Conservation (phyloP, 805 yeast species). For the Candida golubevii region DNA sequence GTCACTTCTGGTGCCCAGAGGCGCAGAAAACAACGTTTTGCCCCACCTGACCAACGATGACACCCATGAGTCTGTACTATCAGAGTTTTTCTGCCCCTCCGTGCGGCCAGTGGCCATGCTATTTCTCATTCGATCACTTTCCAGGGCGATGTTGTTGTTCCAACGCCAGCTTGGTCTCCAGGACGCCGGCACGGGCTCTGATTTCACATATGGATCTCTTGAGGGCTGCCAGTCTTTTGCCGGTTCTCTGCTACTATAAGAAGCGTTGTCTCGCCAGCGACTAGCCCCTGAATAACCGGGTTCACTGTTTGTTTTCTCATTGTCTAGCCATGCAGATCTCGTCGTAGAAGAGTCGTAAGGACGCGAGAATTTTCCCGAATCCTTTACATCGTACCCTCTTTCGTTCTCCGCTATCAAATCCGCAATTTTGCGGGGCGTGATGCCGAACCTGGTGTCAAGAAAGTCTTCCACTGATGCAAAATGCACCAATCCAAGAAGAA, state of each 20-base stretch:
- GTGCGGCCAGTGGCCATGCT: neutral
- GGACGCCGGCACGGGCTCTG: neutral
- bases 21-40: neutral
- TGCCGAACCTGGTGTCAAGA: conserved; percentile 5
- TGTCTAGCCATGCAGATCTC: neutral
- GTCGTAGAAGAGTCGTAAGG: neutral
- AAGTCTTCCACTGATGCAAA: conserved; percentile 8
- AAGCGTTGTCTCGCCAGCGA: neutral
- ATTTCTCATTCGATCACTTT: neutral
- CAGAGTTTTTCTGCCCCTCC: neutral
- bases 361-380: neutral
- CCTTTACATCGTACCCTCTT: neutral
- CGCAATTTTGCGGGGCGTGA: neutral
- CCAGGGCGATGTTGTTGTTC: neutral
- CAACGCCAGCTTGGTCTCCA: neutral
- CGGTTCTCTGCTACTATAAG: too few species aligned
- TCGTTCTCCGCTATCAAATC: conserved; percentile 2
- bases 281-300: neutral
- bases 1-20: neutral
- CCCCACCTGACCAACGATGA: neutral
- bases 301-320: neutral
- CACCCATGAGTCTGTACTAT: neutral
- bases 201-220: neutral
- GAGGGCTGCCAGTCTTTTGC: neutral
- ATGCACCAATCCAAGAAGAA: conserved; percentile 14